Base-by-base conservation (phyloP, 345 rosid genomes). In the Rhodomyrtus tomentosa region DNA sequence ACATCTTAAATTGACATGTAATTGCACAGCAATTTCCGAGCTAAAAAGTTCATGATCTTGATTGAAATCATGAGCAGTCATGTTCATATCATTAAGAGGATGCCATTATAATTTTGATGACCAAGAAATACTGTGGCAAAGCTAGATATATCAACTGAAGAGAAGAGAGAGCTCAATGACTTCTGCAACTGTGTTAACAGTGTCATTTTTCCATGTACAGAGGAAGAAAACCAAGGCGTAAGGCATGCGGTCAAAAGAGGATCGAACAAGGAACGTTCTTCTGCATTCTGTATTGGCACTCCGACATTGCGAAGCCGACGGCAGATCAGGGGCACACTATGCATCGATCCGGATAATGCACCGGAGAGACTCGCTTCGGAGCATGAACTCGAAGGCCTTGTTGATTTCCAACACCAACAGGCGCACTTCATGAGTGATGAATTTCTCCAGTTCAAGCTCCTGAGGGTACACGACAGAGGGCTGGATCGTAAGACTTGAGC, bases 321-420 rank as follows among this genome's bases (percentile, higher is more conserved):
- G 82, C 20, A 81, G 29, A 81, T 18, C 51, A 27, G 36, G 3
- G 54, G 38, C 50, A 32, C 68, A 24, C 74, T 82, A 82, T 16
- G 74, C 74, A 0, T 86, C 93, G 92, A 91, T 90, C 38, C 85
- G 79, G 83, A 92, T 92, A 20, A 91, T 87, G 87, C 92, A 91
- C 45, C 91, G 80, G 81, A 90, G 79, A 38, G 93, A 84, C 83
- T 86, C 90, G 45, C 94, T 91, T 21, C 83, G 87, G 45, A 89
- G 72, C 95, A 92, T 92, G 80, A 59, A 81, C 10, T 93, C 93
- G 16, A 92, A 93, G n/a, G 93, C 89, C 76, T 88, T 91, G 87
- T 92, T 93, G 84, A 92, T 92, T 50, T 92, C 90, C 2, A 91
- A 84, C 86, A 93, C 90, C 2, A 91, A 84, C 86, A 93, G 82